Conservation (phyloP, 805 yeast genomes). For the Clavispora fructus region DNA sequence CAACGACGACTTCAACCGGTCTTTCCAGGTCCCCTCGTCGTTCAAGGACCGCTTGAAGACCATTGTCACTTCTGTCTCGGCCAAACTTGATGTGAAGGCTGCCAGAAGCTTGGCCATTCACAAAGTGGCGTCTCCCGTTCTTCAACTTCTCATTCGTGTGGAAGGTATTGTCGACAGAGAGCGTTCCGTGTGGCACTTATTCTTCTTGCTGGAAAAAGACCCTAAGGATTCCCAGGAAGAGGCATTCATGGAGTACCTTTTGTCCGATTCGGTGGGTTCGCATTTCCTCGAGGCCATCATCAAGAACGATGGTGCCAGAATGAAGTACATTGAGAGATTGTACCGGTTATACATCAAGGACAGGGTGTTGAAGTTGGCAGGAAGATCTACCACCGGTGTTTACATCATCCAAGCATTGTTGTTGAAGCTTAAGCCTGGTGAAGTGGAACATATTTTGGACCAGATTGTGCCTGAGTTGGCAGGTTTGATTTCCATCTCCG, state of each 20-base stretch:
- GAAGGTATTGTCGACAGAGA: conserved; percentile 79
- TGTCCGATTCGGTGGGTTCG: conserved; percentile 88
- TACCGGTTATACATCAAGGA: conserved; percentile 68
- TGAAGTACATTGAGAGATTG: conserved; percentile 65
- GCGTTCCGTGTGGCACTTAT: conserved; percentile 61
- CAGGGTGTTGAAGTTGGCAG: conserved; percentile 66
- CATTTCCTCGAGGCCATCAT: conserved; percentile 79
- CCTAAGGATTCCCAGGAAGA: conserved; percentile 59
- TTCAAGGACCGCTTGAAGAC: conserved; percentile 58
- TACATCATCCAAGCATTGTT: conserved; percentile 72
- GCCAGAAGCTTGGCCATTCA: conserved; percentile 74
- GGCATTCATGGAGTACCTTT: conserved; percentile 75
- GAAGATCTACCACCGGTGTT: conserved; percentile 79
- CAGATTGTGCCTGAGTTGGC: conserved; percentile 62
- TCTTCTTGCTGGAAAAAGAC: conserved; percentile 48
- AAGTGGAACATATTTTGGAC: conserved; percentile 59
- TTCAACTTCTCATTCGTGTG: conserved; percentile 70
- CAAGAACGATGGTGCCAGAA: conserved; percentile 53
- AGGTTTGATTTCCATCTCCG: conserved; percentile 42
- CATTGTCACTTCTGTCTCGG: conserved; percentile 38
- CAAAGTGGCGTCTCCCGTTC: conserved; percentile 80
- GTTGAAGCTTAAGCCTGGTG: conserved; percentile 55
- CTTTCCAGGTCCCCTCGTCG: conserved; percentile 64
- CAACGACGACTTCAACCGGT: conserved; percentile 60
- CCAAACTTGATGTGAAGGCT: conserved; percentile 27